Evolutionary conservation across 106 monocot genomes (phyloP).

Genomic region (Dactylorhiza incarnata): DNA sequence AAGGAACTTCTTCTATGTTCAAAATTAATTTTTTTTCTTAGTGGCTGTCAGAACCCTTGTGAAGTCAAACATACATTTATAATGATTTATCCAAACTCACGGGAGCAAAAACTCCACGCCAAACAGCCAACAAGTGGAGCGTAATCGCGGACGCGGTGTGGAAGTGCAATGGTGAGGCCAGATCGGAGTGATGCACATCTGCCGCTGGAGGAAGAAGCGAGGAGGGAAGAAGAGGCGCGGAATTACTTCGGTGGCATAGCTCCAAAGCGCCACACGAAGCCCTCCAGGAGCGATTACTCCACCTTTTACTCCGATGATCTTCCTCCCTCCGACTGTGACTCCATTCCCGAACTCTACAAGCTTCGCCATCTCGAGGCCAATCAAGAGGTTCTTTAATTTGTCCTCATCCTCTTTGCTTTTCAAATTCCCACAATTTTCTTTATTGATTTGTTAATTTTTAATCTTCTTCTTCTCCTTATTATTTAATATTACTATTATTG

Average conservation of each 20-base stretch:
- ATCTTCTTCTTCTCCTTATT: neutral
- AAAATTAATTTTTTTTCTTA: no score
- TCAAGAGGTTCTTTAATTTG: conserved; percentile 30
- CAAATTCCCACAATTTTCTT: neutral
- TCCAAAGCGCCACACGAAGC: conserved; percentile 88
- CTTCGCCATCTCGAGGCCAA: conserved; percentile 53
- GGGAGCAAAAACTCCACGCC: no score
- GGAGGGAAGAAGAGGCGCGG: conserved; percentile 45
- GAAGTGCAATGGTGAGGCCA: conserved; percentile 33
- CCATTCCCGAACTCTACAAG: conserved; percentile 62
- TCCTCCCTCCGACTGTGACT: conserved; percentile 17
- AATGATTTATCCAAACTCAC: no score
- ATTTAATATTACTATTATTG: neutral
- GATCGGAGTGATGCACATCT: conserved; percentile 72
- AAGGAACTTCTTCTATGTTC: no score
- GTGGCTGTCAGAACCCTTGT: no score
- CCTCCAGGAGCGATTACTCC: conserved; percentile 70
- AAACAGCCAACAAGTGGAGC: neutral
- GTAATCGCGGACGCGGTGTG: neutral
- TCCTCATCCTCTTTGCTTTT: neutral
- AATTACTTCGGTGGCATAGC: conserved; percentile 56
- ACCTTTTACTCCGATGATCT: conserved; percentile 19
- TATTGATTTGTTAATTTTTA: neutral
- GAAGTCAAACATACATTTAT: no score
- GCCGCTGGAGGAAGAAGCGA: conserved; percentile 53